A percentile compares a stretch with the other conserved stretches of the same genome.
These are phyloP conservation scores for Solanum lycopersicoides DNA, from an alignment of 257 asterid genomes.

Conservation along the genomic window DNA sequence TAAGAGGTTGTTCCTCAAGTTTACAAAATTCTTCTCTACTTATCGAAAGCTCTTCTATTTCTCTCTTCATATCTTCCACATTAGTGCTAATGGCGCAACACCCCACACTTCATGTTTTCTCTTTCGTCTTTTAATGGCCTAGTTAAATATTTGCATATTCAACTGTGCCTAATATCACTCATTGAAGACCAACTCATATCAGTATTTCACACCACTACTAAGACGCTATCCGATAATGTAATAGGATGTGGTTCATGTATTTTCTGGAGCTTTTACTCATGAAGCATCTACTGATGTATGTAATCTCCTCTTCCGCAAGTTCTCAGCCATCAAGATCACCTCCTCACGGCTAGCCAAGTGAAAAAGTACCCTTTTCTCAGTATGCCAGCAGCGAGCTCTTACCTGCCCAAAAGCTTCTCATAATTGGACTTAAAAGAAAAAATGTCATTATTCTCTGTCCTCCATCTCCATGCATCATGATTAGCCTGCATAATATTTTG, in stretches of 20 bases:
- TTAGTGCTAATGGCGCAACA: background rate
- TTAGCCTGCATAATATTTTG: background rate
- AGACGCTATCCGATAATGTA: background rate
- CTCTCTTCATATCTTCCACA: background rate
- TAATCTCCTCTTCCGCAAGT: background rate
- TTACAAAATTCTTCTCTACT: background rate
- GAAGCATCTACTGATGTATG: background rate
- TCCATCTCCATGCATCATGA: background rate
- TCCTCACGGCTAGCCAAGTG: background rate
- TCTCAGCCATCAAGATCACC: background rate
- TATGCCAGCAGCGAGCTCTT: background rate
- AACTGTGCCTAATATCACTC: background rate
- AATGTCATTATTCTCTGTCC: background rate
- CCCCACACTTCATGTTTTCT: background rate
- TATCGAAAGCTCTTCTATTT: background rate
- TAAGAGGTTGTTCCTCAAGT: background rate
- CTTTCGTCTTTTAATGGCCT: background rate
- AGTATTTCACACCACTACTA: background rate
- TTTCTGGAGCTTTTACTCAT: background rate
- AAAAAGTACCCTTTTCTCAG: background rate
- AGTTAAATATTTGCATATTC: background rate
- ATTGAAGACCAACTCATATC: background rate
- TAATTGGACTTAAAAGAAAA: background rate
- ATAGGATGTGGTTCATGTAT: background rate
- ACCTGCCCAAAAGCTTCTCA: background rate